These are phyloP conservation scores for Leishmania lainsoni DNA, from an alignment of 208 protist genomes.

Conservation along the genomic window DNA sequence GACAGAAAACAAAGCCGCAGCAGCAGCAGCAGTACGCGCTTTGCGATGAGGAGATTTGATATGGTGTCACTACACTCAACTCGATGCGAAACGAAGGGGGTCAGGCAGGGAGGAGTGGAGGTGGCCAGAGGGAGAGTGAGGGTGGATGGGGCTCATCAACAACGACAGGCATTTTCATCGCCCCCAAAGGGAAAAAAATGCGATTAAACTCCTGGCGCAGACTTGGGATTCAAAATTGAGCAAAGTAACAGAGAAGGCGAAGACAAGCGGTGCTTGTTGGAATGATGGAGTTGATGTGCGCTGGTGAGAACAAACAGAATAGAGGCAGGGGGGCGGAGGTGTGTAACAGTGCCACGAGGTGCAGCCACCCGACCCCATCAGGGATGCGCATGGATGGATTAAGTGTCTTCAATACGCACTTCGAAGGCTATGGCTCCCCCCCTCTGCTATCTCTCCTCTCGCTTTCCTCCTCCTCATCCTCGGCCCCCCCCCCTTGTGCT, in stretches of 20 bases:
- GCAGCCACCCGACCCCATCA: neutral
- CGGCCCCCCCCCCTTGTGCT: neutral
- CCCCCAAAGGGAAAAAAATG: neutral
- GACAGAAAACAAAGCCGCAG: neutral
- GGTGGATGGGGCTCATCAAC: neutral
- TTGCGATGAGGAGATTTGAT: neutral
- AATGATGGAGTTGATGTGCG: neutral
- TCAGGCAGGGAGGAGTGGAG: neutral
- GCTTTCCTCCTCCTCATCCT: neutral
- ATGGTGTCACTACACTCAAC: neutral
- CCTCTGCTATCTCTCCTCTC: neutral
- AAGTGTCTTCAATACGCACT: neutral
- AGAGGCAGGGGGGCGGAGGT: neutral
- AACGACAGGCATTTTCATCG: neutral
- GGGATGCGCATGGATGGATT: neutral
- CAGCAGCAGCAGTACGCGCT: neutral
- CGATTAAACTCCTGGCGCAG: neutral
- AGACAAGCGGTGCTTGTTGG: neutral
- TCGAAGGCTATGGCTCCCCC: neutral
- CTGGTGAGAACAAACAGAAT: neutral
- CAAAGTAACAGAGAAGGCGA: neutral
- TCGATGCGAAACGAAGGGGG: neutral
- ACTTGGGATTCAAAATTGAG: neutral
- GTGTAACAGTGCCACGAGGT: neutral
- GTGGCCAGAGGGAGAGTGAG: neutral